These are phyloP conservation scores for Letharia columbiana DNA, from an alignment of 495 filamentous ascomycete species.

Conservation along the genomic window DNA sequence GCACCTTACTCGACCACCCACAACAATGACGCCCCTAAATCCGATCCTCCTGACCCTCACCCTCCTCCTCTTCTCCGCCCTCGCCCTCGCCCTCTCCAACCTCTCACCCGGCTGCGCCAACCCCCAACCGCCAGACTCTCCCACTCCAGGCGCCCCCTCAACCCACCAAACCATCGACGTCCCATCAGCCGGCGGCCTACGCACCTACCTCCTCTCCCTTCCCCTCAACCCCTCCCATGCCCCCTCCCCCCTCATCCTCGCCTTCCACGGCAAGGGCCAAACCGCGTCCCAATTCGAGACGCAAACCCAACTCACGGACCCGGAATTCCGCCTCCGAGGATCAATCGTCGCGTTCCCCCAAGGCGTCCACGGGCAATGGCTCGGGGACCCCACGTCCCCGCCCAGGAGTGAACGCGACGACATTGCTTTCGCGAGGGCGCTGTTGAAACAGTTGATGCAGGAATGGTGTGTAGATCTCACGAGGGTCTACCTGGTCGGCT, in stretches of 20 bases:
- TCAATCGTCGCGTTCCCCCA: not conserved
- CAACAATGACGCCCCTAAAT: not conserved
- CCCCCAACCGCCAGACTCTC: not conserved
- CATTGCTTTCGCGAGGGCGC: not conserved
- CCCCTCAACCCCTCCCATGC: not conserved
- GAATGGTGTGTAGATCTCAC: not conserved
- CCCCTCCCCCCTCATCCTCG: constrained; percentile 4
- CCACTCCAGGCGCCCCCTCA: not conserved
- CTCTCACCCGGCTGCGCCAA: not conserved
- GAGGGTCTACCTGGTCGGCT: not conserved
- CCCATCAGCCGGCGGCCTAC: not conserved
- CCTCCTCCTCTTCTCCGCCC: not conserved
- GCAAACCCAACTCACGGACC: constrained; percentile 2
- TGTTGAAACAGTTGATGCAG: not conserved
- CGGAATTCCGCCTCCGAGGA: not conserved
- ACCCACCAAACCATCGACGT: not conserved
- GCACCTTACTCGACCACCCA: not conserved
- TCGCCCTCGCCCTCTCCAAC: not conserved
- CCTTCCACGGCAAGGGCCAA: constrained; percentile 13
- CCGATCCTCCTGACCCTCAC: not conserved
- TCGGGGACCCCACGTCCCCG: not conserved
- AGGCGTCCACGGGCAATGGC: constrained; percentile 2
- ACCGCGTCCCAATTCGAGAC: not conserved
- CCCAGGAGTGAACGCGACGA: not conserved
- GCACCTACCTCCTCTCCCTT: constrained; percentile 2